phyloP scores from a whole-genome alignment of 306 rosid genomes.

The Prinsepia uniflora region DNA sequence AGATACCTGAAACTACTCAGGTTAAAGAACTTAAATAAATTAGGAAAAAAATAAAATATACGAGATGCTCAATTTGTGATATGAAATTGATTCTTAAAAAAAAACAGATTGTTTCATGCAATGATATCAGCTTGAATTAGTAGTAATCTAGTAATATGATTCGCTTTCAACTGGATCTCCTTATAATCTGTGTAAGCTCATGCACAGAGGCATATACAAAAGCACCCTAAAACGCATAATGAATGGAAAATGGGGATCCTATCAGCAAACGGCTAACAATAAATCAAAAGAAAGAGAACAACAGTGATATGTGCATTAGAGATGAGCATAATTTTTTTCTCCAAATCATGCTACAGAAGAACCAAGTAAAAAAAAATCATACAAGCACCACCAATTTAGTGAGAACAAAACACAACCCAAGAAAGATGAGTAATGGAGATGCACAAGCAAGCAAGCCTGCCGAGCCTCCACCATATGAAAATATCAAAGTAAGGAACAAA shows the following conservation, averaged over 20 bases:
- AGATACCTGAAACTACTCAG: not conserved
- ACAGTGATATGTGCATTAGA: not conserved
- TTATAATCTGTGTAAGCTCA: not conserved
- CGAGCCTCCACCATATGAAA: too few relatives aligned
- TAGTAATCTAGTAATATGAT: not conserved
- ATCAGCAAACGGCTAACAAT: not conserved
- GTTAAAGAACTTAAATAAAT: not conserved
- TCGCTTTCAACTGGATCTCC: not conserved
- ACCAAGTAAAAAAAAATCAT: not conserved
- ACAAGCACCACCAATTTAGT: not conserved
- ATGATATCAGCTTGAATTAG: not conserved
- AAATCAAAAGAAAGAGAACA: not conserved
- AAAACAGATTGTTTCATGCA: not conserved
- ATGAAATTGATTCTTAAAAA: not conserved
- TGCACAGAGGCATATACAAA: not conserved
- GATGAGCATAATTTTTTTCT: not conserved
- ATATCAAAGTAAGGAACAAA: too few relatives aligned
- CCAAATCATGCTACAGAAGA: not conserved
- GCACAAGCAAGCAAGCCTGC: too few relatives aligned
- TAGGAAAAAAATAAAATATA: not conserved
- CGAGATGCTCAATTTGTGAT: too few relatives aligned
- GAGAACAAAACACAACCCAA: not conserved
- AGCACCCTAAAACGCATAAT: not conserved
- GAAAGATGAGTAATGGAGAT: too few relatives aligned
- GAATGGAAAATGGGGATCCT: not conserved